phyloP scores from a whole-genome alignment of 2,329 filamentous ascomycete species.

The Didymella sp. region DNA sequence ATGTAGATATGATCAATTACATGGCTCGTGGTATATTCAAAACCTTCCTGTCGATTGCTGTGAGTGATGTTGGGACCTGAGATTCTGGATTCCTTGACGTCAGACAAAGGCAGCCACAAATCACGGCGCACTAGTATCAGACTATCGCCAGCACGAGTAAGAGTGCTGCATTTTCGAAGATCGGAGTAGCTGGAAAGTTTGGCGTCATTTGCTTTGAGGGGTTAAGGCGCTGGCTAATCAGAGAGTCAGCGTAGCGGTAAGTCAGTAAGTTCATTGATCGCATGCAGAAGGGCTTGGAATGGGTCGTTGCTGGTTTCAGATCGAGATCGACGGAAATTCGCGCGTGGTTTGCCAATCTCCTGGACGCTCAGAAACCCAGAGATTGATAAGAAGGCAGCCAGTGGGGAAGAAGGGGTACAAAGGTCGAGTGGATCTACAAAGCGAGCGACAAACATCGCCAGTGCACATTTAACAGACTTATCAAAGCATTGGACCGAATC shows the following conservation, averaged over 20 bases:
- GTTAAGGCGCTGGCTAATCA: background rate
- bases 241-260: background rate
- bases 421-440: too few relatives aligned
- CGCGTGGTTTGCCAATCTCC: background rate
- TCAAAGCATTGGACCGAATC: too few relatives aligned
- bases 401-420: too few relatives aligned
- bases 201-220: background rate
- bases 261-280: background rate
- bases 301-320: background rate
- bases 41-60: too few relatives aligned
- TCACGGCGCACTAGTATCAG: background rate
- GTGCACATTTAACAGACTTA: too few relatives aligned
- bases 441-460: too few relatives aligned
- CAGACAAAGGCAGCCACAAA: background rate
- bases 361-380: background rate
- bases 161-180: background rate
- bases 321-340: background rate
- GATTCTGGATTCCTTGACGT: too few relatives aligned
- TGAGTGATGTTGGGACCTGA: too few relatives aligned
- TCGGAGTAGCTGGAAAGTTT: background rate
- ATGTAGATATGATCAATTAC: constrained; percentile 23
- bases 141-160: background rate
- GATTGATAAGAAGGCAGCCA: too few relatives aligned
- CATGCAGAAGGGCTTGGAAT: background rate
- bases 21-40: constrained; percentile 15